phyloP scores from a whole-genome alignment of 768 basidiomycete genomes.

The Rhodotorula taiwanensis region DNA sequence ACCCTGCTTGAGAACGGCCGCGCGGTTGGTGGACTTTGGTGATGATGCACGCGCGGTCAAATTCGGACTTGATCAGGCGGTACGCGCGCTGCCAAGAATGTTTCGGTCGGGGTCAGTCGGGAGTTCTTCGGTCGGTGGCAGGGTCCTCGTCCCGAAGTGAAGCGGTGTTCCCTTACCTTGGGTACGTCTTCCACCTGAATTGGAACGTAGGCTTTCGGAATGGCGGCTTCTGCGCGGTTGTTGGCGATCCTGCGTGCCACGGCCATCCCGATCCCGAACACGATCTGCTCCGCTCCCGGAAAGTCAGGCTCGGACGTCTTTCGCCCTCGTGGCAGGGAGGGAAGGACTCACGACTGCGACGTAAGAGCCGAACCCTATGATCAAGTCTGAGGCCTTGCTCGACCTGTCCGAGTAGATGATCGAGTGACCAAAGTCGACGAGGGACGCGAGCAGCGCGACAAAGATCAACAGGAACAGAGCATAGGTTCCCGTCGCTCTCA shows the following conservation, averaged over 20 bases:
- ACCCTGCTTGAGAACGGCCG: constrained; percentile 8
- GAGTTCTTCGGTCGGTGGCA: background rate
- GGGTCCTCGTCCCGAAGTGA: too few relatives aligned
- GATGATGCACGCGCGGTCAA: constrained; percentile 13
- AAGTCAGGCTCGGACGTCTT: too few relatives aligned
- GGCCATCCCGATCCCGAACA: constrained; percentile 1
- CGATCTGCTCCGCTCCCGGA: background rate
- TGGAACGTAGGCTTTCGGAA: constrained; percentile 18
- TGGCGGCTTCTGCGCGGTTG: background rate
- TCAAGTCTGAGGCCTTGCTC: constrained; percentile 4
- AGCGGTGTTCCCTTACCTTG: constrained; percentile 1
- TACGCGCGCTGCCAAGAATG: background rate
- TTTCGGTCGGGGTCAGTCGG: background rate
- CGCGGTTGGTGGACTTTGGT: constrained; percentile 14
- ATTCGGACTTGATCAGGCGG: constrained; percentile 18
- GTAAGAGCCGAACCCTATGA: constrained; percentile 7
- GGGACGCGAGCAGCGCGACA: background rate
- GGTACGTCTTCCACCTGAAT: constrained; percentile 3
- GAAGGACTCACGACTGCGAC: constrained; percentile 2
- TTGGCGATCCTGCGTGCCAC: background rate
- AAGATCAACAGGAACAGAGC: constrained; percentile 3
- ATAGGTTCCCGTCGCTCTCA: background rate
- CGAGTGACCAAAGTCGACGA: constrained; percentile 5
- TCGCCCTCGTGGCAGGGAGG: background rate
- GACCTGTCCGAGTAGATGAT: background rate